A percentile compares a stretch with the other conserved stretches of the same genome.
These are phyloP conservation scores for Ganoderma multipileum DNA, from an alignment of 1,284 basidiomycete species.

Conservation along the genomic window DNA sequence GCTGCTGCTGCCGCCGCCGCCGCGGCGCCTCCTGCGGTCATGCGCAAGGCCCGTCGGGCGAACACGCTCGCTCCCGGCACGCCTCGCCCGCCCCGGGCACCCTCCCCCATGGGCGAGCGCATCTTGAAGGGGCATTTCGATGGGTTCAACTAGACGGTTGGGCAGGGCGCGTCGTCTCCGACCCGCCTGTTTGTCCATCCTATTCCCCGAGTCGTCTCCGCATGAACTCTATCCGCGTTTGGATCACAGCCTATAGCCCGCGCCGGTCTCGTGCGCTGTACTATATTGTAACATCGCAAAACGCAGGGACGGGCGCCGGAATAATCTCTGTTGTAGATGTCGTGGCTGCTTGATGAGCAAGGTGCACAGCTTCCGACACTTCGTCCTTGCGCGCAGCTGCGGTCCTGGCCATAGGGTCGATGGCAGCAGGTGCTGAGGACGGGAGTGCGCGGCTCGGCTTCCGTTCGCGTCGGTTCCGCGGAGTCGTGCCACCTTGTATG, in stretches of 20 bases:
- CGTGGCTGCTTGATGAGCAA: not conserved
- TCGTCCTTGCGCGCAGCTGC: not conserved
- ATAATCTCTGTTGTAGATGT: not conserved
- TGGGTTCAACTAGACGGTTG: slow-evolving; percentile 64
- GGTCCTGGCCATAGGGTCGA: not conserved
- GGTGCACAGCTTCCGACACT: not conserved
- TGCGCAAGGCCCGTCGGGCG: slow-evolving; percentile 59
- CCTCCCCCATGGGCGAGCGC: slow-evolving; percentile 86
- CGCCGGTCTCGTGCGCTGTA: not conserved
- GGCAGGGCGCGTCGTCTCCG: not conserved
- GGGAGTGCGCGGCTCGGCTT: not conserved
- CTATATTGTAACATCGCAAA: slow-evolving; percentile 3
- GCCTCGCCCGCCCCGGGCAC: slow-evolving; percentile 62
- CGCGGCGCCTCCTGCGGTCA: slow-evolving; percentile 5
- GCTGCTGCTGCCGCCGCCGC: not conserved
- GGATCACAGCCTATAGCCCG: not conserved
- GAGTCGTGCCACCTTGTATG: not conserved
- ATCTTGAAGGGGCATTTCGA: slow-evolving; percentile 86
- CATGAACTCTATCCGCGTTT: not conserved
- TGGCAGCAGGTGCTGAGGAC: not conserved
- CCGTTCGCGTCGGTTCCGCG: not conserved
- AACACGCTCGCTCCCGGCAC: slow-evolving; percentile 60
- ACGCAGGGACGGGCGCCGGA: not conserved
- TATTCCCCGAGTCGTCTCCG: not conserved
- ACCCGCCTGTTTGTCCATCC: not conserved